Conservation (phyloP, 1,139 yeast species). For the Suhomyces bribrorum region DNA sequence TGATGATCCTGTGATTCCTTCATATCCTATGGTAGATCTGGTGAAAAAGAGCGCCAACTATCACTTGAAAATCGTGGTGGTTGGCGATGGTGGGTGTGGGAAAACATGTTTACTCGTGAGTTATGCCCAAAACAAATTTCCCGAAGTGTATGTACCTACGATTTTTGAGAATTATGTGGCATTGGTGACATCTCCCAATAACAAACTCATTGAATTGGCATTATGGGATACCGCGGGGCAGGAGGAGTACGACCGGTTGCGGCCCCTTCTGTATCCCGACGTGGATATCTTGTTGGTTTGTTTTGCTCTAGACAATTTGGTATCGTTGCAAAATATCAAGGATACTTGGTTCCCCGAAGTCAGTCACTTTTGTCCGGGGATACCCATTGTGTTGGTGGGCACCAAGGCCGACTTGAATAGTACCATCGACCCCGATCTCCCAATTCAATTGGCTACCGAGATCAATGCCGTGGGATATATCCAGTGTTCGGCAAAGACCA, state of each 20-base stretch:
- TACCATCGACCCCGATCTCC: constrained; percentile 47
- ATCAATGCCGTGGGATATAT: constrained; percentile 78
- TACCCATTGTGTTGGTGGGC: constrained; percentile 77
- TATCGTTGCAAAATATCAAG: constrained; percentile 68
- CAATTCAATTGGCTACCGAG: constrained; percentile 58
- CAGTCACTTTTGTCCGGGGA: constrained; percentile 75
- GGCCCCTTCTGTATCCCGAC: constrained; percentile 84
- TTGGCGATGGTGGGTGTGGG: constrained; percentile 96
- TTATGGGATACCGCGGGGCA: constrained; percentile 96
- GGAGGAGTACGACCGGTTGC: constrained; percentile 81
- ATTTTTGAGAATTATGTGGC: constrained; percentile 85
- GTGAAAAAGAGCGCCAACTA: constrained; percentile 37
- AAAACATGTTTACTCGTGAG: constrained; percentile 83
- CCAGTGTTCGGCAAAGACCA: constrained; percentile 75
- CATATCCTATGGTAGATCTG: constrained; percentile 34
- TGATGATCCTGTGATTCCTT: constrained; percentile 43
- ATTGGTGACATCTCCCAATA: constrained; percentile 55
- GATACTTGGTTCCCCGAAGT: constrained; percentile 91
- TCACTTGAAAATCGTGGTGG: constrained; percentile 73
- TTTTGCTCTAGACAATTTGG: constrained; percentile 65
- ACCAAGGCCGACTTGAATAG: constrained; percentile 67
- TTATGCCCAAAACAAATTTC: constrained; percentile 79
- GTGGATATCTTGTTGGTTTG: constrained; percentile 75
- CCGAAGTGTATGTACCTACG: constrained; percentile 81
- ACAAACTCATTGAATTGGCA: constrained; percentile 66